These are phyloP conservation scores for Friedmanniomyces simplex DNA, from an alignment of 495 filamentous ascomycete genomes.

Conservation along the genomic window DNA sequence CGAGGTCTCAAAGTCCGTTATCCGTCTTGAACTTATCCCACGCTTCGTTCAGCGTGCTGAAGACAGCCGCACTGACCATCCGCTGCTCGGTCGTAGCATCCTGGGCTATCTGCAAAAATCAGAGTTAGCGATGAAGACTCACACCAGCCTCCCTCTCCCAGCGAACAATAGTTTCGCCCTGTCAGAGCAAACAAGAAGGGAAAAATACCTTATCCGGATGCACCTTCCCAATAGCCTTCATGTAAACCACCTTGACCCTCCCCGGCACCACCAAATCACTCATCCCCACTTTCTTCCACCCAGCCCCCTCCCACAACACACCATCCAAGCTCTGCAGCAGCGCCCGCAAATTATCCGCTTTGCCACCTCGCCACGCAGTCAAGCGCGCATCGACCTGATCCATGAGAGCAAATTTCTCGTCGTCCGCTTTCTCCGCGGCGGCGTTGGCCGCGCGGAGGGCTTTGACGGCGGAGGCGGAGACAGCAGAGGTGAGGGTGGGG, in stretches of 20 bases:
- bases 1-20: conserved; percentile 52
- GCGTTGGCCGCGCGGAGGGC: conserved; percentile 71
- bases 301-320: conserved; percentile 82
- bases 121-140: background rate
- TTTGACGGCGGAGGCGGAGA: conserved; percentile 54
- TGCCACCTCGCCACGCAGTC: conserved; percentile 70
- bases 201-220: conserved; percentile 91
- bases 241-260: conserved; percentile 93
- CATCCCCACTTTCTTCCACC: conserved; percentile 96
- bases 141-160: background rate
- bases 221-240: conserved; percentile 97
- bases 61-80: conserved; percentile 86
- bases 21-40: conserved; percentile 97
- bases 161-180: no score
- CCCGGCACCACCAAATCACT: conserved; percentile 78
- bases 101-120: conserved; percentile 56
- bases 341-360: conserved; percentile 84
- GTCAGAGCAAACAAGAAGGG: background rate
- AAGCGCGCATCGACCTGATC: conserved; percentile 75
- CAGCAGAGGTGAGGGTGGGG: conserved; percentile 28
- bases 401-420: conserved; percentile 81
- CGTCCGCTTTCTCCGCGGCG: conserved; percentile 70
- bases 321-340: conserved; percentile 77
- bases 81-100: conserved; percentile 85
- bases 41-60: conserved; percentile 87